phyloP scores from a whole-genome alignment of 139 green algal species.

The Chlorella vulgaris region DNA sequence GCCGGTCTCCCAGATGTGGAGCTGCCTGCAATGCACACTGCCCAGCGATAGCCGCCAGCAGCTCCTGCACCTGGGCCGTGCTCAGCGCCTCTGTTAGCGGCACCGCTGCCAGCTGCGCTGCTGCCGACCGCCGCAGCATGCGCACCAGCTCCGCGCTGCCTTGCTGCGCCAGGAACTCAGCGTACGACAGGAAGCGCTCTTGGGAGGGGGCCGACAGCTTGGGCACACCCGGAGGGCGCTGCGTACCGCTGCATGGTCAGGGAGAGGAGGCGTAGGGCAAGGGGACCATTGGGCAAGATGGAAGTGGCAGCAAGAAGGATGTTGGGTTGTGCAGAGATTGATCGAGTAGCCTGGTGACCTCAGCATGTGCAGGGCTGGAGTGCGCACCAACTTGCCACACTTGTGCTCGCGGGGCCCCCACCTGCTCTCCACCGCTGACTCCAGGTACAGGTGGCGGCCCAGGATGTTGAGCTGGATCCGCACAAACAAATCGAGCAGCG shows the following conservation, averaged over 20 bases:
- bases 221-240: constrained; percentile 7
- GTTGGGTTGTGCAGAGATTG: too few relatives aligned
- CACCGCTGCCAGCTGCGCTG: constrained; percentile 11
- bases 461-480: constrained; percentile 83
- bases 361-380: too few relatives aligned
- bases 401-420: neutral
- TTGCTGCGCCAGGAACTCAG: constrained; percentile 51
- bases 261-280: neutral
- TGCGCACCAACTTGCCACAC: too few relatives aligned
- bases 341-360: too few relatives aligned
- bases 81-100: constrained; percentile 28
- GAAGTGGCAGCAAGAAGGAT: neutral
- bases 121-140: constrained; percentile 16
- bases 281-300: neutral
- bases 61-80: constrained; percentile 18
- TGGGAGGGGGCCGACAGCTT: constrained; percentile 44
- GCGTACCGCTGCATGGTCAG: constrained; percentile 17
- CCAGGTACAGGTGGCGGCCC: constrained; percentile 75
- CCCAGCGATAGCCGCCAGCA: constrained; percentile 8
- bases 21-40: neutral
- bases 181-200: constrained; percentile 55
- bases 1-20: neutral
- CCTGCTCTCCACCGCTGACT: constrained; percentile 52
- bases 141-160: constrained; percentile 22
- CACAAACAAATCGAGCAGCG: constrained; percentile 74